A percentile compares a stretch with the other conserved stretches of the same genome.
Conservation (phyloP, 441 rosid species). For the Populus hybrid region DNA sequence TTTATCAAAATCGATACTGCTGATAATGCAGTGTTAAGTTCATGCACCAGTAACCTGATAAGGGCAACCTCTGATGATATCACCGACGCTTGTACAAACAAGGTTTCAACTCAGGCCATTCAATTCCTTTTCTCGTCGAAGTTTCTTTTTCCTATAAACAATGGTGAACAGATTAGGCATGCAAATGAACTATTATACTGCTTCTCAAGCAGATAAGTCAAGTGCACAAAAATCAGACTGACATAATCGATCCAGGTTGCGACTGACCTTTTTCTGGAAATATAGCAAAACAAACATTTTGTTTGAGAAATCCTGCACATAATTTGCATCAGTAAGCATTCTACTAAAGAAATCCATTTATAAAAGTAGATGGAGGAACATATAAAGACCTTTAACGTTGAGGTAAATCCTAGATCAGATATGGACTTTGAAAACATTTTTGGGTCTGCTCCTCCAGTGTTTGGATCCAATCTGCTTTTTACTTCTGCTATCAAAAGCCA, state of each 20-base stretch:
- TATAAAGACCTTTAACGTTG: slow-evolving; percentile 43
- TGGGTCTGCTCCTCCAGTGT: slow-evolving; percentile 80
- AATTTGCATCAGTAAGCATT: slow-evolving; percentile 6
- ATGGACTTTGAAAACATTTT: slow-evolving; percentile 63
- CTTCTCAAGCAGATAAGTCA: neutral
- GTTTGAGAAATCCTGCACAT: slow-evolving; percentile 71
- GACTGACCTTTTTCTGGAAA: slow-evolving; percentile 74
- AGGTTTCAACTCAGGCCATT: slow-evolving; percentile 90
- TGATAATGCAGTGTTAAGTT: neutral
- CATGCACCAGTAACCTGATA: neutral
- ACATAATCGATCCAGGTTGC: neutral
- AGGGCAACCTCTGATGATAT: slow-evolving; percentile 9
- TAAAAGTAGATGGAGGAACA: neutral
- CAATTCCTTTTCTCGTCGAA: slow-evolving; percentile 46
- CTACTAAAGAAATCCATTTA: neutral
- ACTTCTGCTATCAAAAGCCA: slow-evolving; percentile 96
- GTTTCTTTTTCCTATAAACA: slow-evolving; percentile 52
- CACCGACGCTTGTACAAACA: slow-evolving; percentile 85
- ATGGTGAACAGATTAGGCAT: slow-evolving; percentile 1
- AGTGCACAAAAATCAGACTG: neutral
- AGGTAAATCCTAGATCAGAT: slow-evolving; percentile 68
- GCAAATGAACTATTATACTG: neutral
- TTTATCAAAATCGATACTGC: neutral
- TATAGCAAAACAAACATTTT: slow-evolving; percentile 80
- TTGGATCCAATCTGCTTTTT: slow-evolving; percentile 91